Evolutionary conservation across 805 yeast genomes (phyloP), one percentile per base, ranked within the genome.

Genomic region (Wickerhamiella kurtzmanii): DNA sequence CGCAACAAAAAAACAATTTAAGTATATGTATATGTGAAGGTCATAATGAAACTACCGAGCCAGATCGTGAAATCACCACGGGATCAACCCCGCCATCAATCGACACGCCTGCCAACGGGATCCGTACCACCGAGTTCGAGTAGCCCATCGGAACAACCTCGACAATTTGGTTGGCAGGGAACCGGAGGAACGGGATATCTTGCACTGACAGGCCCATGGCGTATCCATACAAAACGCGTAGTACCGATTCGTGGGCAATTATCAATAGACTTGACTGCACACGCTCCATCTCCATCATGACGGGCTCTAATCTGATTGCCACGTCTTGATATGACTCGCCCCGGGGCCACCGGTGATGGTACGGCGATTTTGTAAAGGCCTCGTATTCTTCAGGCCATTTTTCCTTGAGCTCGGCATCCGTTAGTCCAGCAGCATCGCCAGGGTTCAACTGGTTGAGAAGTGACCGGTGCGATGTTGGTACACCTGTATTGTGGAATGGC

Each of bases 271-370:
- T 96, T 45, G 84, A 75, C 17, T 64, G 56, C 75, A 82, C 80
- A 55, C 96, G 75, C 63, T 92, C 99, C 78, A 92, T 80, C 63
- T 92, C 97, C 61, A 92, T 71, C 50, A 92, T 77, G 47, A 92
- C 70, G 0, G 97, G 95, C 64, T 92, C 98, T 66, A 92, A 75
- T 56, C 95, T 78, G 35, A 92, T 81, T 0, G 98, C 97, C 48
- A 92, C 72, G 64, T 92, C 99, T 64, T 92, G 98, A 60, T 87
- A 92, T 44, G 94, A 83, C 66, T 92, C 99, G 0, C 94, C 86
- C 44, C 97, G 72, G 2, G 95, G 84, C 60, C 76, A 92, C 50
- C 98, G 71, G 60, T 82, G 89, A 64, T 92, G 96, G 60, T 92
- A 92, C 1, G 96, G 96, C 61, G 89, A 96, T 50, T 70, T 64